phyloP scores from a whole-genome alignment of 2,329 filamentous ascomycete species.

The Elsinoe perseae region DNA sequence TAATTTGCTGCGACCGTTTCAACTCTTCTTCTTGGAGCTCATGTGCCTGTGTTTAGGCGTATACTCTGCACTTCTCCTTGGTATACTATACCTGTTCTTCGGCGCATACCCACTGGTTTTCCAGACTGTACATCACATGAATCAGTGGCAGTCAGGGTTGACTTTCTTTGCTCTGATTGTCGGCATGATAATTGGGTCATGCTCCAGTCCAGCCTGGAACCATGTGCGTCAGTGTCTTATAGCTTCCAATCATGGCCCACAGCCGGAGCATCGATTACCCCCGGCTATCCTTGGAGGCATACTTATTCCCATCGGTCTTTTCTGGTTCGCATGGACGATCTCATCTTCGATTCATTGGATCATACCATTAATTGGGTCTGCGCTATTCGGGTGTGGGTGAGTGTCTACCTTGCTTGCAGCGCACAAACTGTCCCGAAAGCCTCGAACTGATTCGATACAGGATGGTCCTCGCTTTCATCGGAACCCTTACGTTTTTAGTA shows the following conservation, averaged over 20 bases:
- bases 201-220: neutral
- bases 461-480: conserved; percentile 41
- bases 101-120: conserved; percentile 28
- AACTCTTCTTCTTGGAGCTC: too few relatives aligned
- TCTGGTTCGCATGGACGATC: conserved; percentile 44
- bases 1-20: too few relatives aligned
- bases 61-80: conserved; percentile 64
- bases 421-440: too few relatives aligned
- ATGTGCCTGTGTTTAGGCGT: too few relatives aligned
- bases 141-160: too few relatives aligned
- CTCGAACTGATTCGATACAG: too few relatives aligned
- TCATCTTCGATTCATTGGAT: conserved; percentile 37
- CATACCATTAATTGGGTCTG: conserved; percentile 35
- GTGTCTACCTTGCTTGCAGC: too few relatives aligned
- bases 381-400: conserved; percentile 32
- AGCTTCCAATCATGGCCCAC: neutral
- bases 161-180: conserved; percentile 30
- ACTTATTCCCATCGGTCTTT: conserved; percentile 41
- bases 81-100: conserved; percentile 27
- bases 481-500: too few relatives aligned
- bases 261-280: conserved; percentile 40
- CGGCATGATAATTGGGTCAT: conserved; percentile 59
- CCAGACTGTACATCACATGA: conserved; percentile 24
- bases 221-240: conserved; percentile 29
- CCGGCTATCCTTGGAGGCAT: conserved; percentile 46